Percentiles rank a stretch among this genome's conserved stretches.
Conservation (phyloP, 768 basidiomycete genomes). For the Panaeolus papilionaceus region DNA sequence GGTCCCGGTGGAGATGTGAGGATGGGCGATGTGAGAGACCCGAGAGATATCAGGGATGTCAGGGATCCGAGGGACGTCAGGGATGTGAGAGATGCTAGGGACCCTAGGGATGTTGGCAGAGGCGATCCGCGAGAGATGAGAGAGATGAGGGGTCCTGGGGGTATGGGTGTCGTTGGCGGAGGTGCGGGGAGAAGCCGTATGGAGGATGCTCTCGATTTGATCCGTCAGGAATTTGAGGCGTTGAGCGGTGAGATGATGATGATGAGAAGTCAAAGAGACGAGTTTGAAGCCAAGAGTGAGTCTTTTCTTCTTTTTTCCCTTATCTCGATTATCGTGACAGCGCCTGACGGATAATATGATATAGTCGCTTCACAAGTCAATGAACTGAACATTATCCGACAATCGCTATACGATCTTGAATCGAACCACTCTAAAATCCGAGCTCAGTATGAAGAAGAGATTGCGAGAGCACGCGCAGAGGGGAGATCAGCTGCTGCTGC, state of each 20-base stretch:
- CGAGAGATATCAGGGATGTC: conserved; percentile 13
- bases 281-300: conserved; percentile 89
- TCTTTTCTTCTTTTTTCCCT: conserved; percentile 23
- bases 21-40: conserved; percentile 15
- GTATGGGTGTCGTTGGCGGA: conserved; percentile 10
- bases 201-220: conserved; percentile 80
- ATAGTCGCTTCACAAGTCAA: conserved; percentile 83
- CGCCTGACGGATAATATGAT: background rate
- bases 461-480: conserved; percentile 73
- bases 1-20: conserved; percentile 20
- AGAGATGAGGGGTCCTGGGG: conserved; percentile 12
- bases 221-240: conserved; percentile 85
- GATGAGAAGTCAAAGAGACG: conserved; percentile 82
- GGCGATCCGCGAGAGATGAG: conserved; percentile 19
- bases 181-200: conserved; percentile 47
- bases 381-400: conserved; percentile 89
- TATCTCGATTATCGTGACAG: too few species aligned
- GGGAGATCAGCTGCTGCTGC: conserved; percentile 48
- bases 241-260: conserved; percentile 70
- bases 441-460: conserved; percentile 87
- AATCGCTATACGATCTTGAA: conserved; percentile 92
- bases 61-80: conserved; percentile 12
- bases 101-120: conserved; percentile 18
- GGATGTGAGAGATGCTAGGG: conserved; percentile 18
- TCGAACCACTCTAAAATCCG: conserved; percentile 85